phyloP scores from a whole-genome alignment of 345 rosid species.

The Eucalyptus pauciflora region DNA sequence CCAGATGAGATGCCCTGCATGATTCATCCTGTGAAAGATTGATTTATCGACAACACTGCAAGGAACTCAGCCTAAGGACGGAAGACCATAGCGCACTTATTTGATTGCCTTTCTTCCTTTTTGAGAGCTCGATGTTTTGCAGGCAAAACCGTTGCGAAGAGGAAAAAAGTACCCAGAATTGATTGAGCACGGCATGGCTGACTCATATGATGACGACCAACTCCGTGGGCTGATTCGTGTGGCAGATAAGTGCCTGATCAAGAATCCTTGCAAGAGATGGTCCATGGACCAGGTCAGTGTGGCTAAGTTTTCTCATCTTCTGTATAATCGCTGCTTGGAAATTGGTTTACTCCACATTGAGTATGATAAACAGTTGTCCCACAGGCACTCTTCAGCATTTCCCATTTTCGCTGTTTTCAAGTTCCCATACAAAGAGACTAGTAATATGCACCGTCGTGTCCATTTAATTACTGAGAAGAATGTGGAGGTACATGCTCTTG shows the following conservation, averaged over 20 bases:
- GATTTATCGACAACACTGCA: neutral
- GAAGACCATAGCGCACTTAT: neutral
- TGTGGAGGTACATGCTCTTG: neutral
- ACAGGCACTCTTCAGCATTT: neutral
- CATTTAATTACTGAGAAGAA: neutral
- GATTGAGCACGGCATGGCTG: constrained; percentile 30
- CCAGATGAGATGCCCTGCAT: neutral
- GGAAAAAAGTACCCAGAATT: constrained; percentile 39
- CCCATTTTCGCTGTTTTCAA: neutral
- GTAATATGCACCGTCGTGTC: neutral
- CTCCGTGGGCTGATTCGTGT: constrained; percentile 56
- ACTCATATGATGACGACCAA: constrained; percentile 40
- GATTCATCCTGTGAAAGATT: neutral
- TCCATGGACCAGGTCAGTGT: constrained; percentile 24
- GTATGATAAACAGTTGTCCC: neutral
- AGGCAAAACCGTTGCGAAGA: constrained; percentile 47
- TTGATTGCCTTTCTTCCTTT: neutral
- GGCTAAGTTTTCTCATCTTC: neutral
- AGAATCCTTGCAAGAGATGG: constrained; percentile 34
- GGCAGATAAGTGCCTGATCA: constrained; percentile 46
- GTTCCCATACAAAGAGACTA: no score
- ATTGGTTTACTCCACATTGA: neutral
- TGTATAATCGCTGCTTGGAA: neutral
- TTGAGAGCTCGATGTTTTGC: neutral
- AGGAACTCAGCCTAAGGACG: neutral